Evolutionary conservation across 2,329 filamentous ascomycete species (phyloP).

Genomic region (Penicillium sp.): DNA sequence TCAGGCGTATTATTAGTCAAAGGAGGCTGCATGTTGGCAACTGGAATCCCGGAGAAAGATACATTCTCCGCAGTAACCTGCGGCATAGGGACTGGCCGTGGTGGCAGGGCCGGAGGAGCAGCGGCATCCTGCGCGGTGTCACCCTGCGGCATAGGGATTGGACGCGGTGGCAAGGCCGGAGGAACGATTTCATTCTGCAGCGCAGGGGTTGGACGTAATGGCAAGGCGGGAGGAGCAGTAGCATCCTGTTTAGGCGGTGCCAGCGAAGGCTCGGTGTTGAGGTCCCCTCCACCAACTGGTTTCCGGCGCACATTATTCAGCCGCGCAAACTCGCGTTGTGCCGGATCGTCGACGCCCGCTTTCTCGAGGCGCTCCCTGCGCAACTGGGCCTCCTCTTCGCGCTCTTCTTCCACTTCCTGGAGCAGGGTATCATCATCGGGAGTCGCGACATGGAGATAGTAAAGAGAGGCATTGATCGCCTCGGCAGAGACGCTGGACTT

Average conservation of each 20-base stretch:
- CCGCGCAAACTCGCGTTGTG: slow-evolving; percentile 28
- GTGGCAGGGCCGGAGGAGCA: slow-evolving; percentile 20
- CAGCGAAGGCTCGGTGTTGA: slow-evolving; percentile 3
- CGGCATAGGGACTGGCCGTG: slow-evolving; percentile 18
- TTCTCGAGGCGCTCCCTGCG: slow-evolving; percentile 26
- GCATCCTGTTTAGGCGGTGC: slow-evolving; percentile 8
- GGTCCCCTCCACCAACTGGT: slow-evolving; percentile 27
- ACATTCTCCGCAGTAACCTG: slow-evolving; percentile 22
- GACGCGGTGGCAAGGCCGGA: slow-evolving; percentile 22
- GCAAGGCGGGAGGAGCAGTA: slow-evolving; percentile 15
- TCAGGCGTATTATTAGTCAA: neutral
- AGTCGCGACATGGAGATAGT: slow-evolving; percentile 80
- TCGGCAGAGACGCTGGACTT: slow-evolving; percentile 80
- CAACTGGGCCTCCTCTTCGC: slow-evolving; percentile 27
- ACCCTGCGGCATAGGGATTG: neutral
- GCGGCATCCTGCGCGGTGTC: neutral
- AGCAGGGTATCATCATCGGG: slow-evolving; percentile 53
- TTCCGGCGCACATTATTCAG: slow-evolving; percentile 42
- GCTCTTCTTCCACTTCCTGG: slow-evolving; percentile 39
- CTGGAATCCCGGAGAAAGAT: slow-evolving; percentile 17
- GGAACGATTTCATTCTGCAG: slow-evolving; percentile 13
- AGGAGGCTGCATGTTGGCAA: slow-evolving; percentile 10
- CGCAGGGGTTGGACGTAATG: slow-evolving; percentile 17
- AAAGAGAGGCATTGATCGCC: slow-evolving; percentile 82
- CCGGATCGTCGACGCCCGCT: slow-evolving; percentile 19